phyloP scores from a whole-genome alignment of 2,329 filamentous ascomycete genomes.

The Stenocarpella maydis region DNA sequence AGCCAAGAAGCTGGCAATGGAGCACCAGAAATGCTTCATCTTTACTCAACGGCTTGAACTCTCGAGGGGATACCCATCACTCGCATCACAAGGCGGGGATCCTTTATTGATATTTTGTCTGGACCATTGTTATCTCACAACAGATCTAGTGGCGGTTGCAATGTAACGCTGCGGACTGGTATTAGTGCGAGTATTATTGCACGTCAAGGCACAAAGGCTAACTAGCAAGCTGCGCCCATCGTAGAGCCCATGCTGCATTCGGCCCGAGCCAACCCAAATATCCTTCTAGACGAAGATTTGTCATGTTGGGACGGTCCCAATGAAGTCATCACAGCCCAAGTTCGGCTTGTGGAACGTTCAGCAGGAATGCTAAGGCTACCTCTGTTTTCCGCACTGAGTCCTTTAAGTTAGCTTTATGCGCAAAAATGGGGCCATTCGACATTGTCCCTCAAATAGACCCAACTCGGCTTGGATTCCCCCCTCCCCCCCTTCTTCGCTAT shows the following conservation, averaged over 20 bases:
- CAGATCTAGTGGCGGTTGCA: neutral
- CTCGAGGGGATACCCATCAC: neutral
- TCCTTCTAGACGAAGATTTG: neutral
- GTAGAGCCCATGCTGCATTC: neutral
- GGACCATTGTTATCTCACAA: neutral
- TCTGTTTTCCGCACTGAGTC: too few relatives aligned
- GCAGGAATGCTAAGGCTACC: too few relatives aligned
- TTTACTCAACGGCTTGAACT: neutral
- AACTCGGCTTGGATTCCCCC: too few relatives aligned
- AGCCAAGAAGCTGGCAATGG: neutral
- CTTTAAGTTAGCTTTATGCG: too few relatives aligned
- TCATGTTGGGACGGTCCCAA: too few relatives aligned
- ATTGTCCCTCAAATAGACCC: too few relatives aligned
- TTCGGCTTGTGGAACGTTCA: too few relatives aligned
- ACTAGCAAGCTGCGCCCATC: neutral
- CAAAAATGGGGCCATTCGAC: too few relatives aligned
- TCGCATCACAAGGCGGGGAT: neutral
- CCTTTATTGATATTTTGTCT: neutral
- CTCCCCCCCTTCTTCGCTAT: too few relatives aligned
- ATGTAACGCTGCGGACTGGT: neutral
- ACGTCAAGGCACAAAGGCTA: neutral
- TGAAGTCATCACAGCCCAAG: too few relatives aligned
- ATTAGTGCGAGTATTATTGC: slow-evolving; percentile 5
- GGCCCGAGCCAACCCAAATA: neutral
- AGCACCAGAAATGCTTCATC: neutral